A percentile compares a stretch with the other conserved stretches of the same genome.
phyloP scores from a whole-genome alignment of 192 early-diverging fungal genomes.

The Entomortierella beljakovae region DNA sequence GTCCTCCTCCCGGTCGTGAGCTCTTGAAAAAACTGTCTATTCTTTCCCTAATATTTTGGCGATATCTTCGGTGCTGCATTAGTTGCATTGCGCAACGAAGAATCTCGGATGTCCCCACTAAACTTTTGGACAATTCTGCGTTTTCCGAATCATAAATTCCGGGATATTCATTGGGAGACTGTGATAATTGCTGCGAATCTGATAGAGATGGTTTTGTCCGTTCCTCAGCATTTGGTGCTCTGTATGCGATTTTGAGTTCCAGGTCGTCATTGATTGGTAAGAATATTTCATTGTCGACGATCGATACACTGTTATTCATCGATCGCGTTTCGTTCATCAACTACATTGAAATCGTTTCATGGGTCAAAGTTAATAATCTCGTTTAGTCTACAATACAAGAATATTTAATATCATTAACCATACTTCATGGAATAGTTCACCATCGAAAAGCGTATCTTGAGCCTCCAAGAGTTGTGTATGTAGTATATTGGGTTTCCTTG shows the following conservation, averaged over 20 bases:
- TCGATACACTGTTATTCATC: conserved; percentile 40
- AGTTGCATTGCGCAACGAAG: conserved; percentile 34
- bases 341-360: conserved; percentile 1
- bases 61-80: conserved; percentile 35
- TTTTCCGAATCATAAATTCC: not conserved
- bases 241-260: conserved; percentile 49
- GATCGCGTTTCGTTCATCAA: conserved; percentile 35
- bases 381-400: not conserved
- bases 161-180: not conserved
- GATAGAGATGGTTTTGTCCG: not conserved
- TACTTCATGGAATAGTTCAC: conserved; percentile 60
- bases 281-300: conserved; percentile 49
- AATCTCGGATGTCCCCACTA: conserved; percentile 25
- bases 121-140: not conserved
- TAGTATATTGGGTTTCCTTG: conserved; percentile 3
- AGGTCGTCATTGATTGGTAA: conserved; percentile 47
- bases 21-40: conserved; percentile 49
- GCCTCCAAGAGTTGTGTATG: conserved; percentile 55
- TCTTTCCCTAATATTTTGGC: conserved; percentile 48
- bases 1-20: conserved; percentile 42
- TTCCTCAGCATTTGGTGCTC: conserved; percentile 7
- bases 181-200: not conserved
- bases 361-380: not conserved
- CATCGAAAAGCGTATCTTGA: conserved; percentile 60
- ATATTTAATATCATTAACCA: not conserved